phyloP scores from a whole-genome alignment of 1,284 basidiomycete genomes.

The Limonomyces culmigenus region DNA sequence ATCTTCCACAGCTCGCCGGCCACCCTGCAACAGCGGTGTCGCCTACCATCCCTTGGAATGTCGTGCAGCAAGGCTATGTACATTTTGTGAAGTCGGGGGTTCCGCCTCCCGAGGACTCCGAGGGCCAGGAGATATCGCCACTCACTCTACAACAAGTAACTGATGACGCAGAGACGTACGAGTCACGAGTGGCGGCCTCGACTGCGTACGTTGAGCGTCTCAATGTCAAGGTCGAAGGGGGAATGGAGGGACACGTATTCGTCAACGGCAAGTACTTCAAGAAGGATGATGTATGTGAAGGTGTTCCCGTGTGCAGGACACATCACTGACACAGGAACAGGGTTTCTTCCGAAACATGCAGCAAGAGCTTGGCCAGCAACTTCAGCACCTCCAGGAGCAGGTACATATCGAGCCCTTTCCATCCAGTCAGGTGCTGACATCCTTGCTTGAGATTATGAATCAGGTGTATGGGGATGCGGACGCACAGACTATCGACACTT shows the following conservation, averaged over 20 bases:
- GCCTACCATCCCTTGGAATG: constrained; percentile 24
- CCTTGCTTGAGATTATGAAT: no score
- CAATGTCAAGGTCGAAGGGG: constrained; percentile 20
- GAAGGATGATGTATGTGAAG: constrained; percentile 46
- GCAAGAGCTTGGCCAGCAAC: constrained; percentile 37
- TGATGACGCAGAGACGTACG: no score
- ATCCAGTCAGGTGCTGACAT: no score
- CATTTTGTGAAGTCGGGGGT: constrained; percentile 10
- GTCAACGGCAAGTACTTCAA: constrained; percentile 76
- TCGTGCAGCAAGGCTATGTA: constrained; percentile 25
- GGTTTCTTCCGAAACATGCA: constrained; percentile 53
- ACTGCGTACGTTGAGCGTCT: constrained; percentile 37
- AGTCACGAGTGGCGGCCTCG: no score
- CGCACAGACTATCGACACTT: constrained; percentile 36
- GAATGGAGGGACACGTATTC: constrained; percentile 49
- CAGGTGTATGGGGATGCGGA: constrained; percentile 59
- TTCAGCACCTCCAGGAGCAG: constrained; percentile 58
- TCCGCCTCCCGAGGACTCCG: constrained; percentile 11
- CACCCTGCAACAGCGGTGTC: constrained; percentile 14
- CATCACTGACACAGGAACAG: constrained; percentile 20
- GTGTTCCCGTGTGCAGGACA: background rate
- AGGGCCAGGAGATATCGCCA: background rate
- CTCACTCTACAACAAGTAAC: constrained; percentile 15
- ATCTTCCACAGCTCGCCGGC: constrained; percentile 11
- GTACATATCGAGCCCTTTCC: constrained; percentile 23